These are phyloP conservation scores for Cryomyces minteri DNA, from an alignment of 495 filamentous ascomycete genomes.

Conservation along the genomic window DNA sequence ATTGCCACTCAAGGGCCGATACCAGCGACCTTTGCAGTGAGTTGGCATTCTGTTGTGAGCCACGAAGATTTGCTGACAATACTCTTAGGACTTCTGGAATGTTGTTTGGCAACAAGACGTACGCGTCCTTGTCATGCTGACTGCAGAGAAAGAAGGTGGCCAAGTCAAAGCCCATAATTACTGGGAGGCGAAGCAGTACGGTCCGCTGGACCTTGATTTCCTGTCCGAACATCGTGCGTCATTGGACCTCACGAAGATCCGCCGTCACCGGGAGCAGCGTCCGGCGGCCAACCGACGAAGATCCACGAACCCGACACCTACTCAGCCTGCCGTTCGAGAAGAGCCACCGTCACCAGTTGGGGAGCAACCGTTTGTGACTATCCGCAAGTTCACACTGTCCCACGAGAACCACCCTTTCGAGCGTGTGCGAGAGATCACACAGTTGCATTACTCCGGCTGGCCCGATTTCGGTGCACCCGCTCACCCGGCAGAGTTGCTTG, in stretches of 20 bases:
- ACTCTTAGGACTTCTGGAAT: conserved; percentile 89
- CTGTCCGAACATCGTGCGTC: conserved; percentile 67
- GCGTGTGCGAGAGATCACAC: conserved; percentile 82
- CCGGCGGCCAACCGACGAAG: conserved; percentile 20
- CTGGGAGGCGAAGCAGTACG: conserved; percentile 70
- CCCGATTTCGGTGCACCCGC: conserved; percentile 92
- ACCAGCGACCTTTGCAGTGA: conserved; percentile 78
- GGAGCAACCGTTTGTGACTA: conserved; percentile 58
- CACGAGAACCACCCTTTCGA: conserved; percentile 64
- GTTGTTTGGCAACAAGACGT: conserved; percentile 95
- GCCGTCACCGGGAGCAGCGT: conserved; percentile 13
- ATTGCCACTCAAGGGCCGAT: conserved; percentile 92
- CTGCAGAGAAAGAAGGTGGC: conserved; percentile 86
- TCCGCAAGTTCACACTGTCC: conserved; percentile 72
- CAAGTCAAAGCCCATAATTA: conserved; percentile 91
- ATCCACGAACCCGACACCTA: conserved; percentile 16
- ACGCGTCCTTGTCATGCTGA: conserved; percentile 86
- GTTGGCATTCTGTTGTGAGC: conserved; percentile 15
- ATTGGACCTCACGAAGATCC: conserved; percentile 36
- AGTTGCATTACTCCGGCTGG: conserved; percentile 88
- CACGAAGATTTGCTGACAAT: conserved; percentile 19
- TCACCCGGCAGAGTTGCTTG: conserved; percentile 67
- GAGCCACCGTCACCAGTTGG: conserved; percentile 10
- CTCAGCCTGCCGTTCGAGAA: conserved; percentile 3
- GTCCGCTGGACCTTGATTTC: conserved; percentile 53